Evolutionary conservation across 805 yeast genomes (phyloP), one percentile per base, ranked within the genome.

Genomic region (Candida mattraensis): DNA sequence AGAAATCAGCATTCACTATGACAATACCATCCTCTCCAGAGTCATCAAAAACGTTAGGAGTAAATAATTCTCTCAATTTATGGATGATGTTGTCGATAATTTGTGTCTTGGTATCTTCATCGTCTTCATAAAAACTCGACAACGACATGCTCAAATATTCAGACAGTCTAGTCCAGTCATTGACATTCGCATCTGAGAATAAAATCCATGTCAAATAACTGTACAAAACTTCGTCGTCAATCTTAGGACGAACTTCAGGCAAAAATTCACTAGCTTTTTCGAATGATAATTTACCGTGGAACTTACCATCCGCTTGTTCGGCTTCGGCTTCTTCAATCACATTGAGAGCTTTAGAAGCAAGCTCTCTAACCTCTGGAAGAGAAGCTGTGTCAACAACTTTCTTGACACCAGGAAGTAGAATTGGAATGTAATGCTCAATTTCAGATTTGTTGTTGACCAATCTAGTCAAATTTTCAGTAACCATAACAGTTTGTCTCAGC

Each of bases 401-500:
- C 61, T 82, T 77, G 28, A 93, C 82, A 59, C 96, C 95, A n/a
- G 99, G 99, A 61, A 83, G 66, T 50, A 91, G 73, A 50, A 76
- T 71, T 27, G 98, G 97, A 49, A 93, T 84, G 58, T 77, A 91
- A 22, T 78, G 70, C 62, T 85, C 94, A 57, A 93, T 88, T 66
- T 91, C 98, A 52, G 86, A 74, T 55, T 87, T 85, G 69, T 91
- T 87, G 69, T 89, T 91, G 32, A 91, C 98, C 61, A 91, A 74
- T 65, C 98, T 80, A 18, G 98, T 91, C 69, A 91, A 74, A 68
- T 91, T 91, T 67, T 91, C 99, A 29, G 93, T 84, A 42, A 91
- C 96, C 44, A 88, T 87, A 48, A 91, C 97, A 5, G 98, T 86
- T 67, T 89, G 96, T 69, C 99, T 86, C 52, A 93, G 75, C 63